Evolutionary conservation across 148 eudicot species (phyloP), one percentile per base, ranked within the genome.

Genomic region (Rhododendron ferrugineum): DNA sequence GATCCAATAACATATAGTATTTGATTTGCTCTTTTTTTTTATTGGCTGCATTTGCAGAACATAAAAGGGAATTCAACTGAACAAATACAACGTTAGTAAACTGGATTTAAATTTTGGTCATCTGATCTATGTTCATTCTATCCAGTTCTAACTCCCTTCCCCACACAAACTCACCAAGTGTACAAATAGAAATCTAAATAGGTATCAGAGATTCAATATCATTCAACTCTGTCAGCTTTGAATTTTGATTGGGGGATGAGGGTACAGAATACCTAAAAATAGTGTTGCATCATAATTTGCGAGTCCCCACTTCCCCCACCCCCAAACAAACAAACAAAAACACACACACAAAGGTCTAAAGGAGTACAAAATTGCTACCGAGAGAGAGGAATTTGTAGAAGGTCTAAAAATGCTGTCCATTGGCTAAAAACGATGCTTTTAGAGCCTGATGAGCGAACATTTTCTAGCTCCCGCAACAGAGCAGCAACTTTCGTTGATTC

Each of bases 321-420:
- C 78, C 5, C 22, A 30, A 30, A 30, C 40, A 16, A 5, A 15
- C 20, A 4, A 16, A 18, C 1, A 16, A 16, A 16, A 54, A 18
- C 10, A 42, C 0, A 2, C 20, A 18, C 26, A 14, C 64, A 14
- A 42, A 79, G 60, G 58, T 11, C 22, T n/a, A 13, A 72, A 74
- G 77, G 22, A 46, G 28, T 28, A 89, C 84, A 82, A 40, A 47
- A 85, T 78, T 54, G 11, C 79, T 93, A 97, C 99, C 99, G 88
- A 66, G 94, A 86, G 88, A 97, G 93, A 78, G 99, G 94, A 88
- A 97, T 95, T 89, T 97, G 97, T 83, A 97, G 83, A 80, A 97
- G 93, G 86, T 97, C 99, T 79, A 97, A 82, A 90, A 97, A 97
- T 85, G 98, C 98, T 85, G 99, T 97, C 99, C 99, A 97, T 88